Evolutionary conservation across 306 rosid genomes (phyloP).

Genomic region (Rosa chinensis): DNA sequence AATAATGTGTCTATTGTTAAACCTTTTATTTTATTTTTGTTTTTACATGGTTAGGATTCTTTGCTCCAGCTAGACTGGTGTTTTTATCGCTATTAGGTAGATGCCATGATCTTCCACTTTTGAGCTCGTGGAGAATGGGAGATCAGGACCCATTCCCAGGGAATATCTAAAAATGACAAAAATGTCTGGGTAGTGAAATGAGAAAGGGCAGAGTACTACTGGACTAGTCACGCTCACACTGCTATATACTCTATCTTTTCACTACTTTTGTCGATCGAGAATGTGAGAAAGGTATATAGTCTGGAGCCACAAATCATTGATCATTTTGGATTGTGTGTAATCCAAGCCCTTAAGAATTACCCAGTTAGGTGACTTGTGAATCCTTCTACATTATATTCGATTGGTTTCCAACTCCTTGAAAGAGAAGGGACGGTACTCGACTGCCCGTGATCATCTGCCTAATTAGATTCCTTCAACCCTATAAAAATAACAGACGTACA

Average conservation of each 20-base stretch:
- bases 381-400: conserved; percentile 18
- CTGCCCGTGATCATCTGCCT: conserved; percentile 32
- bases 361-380: conserved; percentile 13
- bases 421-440: conserved; percentile 13
- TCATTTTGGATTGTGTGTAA: background rate
- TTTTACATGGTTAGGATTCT: background rate
- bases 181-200: background rate
- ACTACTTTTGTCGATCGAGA: background rate
- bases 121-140: background rate
- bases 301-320: background rate
- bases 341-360: conserved; percentile 17
- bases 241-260: background rate
- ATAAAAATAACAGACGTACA: background rate
- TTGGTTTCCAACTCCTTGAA: conserved; percentile 11
- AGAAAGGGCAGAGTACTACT: background rate
- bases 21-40: no score
- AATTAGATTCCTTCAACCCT: conserved; percentile 31
- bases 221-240: conserved; percentile 1
- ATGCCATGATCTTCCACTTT: conserved; percentile 1
- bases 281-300: background rate
- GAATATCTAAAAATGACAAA: background rate
- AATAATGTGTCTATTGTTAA: no score
- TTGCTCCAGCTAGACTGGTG: background rate
- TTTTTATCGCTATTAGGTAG: conserved; percentile 1
- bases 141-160: background rate